Conservation (phyloP, 2,329 filamentous ascomycete genomes). For the Xylaria sp. region DNA sequence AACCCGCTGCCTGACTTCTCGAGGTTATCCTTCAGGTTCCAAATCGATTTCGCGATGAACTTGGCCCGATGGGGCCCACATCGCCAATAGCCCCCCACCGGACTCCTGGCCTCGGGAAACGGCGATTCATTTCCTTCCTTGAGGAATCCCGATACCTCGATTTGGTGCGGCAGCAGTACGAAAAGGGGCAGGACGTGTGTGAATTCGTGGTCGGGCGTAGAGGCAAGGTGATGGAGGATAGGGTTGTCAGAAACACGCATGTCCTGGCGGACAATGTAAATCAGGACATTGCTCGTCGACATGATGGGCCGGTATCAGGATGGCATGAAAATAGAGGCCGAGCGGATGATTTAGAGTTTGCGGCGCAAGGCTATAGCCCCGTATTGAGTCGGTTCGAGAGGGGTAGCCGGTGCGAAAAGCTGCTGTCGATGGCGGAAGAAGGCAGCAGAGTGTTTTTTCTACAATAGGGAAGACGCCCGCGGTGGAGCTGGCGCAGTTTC, state of each 20-base stretch:
- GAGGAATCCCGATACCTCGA: slow-evolving; percentile 78
- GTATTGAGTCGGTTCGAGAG: slow-evolving; percentile 1
- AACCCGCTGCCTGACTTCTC: slow-evolving; percentile 63
- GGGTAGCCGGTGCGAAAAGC: slow-evolving; percentile 1
- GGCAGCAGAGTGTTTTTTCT: slow-evolving; percentile 3
- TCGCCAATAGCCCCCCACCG: slow-evolving; percentile 70
- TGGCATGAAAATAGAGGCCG: neutral
- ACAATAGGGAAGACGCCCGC: slow-evolving; percentile 5
- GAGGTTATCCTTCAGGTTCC: slow-evolving; percentile 69
- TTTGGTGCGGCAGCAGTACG: slow-evolving; percentile 68
- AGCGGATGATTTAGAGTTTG: slow-evolving; percentile 5
- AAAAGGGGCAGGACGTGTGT: slow-evolving; percentile 75
- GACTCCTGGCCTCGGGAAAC: slow-evolving; percentile 68
- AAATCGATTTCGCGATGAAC: slow-evolving; percentile 73
- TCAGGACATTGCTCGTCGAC: slow-evolving; percentile 54
- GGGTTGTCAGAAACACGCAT: slow-evolving; percentile 76
- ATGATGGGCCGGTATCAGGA: slow-evolving; percentile 27
- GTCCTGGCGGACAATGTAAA: slow-evolving; percentile 75
- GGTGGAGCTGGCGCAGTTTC: slow-evolving; percentile 18
- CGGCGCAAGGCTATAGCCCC: slow-evolving; percentile 4
- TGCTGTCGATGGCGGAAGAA: slow-evolving; percentile 5
- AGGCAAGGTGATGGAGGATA: slow-evolving; percentile 62
- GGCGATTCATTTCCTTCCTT: slow-evolving; percentile 57
- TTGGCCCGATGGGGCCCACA: slow-evolving; percentile 73
- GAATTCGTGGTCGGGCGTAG: slow-evolving; percentile 52